Conservation (phyloP, 2,329 filamentous ascomycete species). For the Exutisphaerella laricina region DNA sequence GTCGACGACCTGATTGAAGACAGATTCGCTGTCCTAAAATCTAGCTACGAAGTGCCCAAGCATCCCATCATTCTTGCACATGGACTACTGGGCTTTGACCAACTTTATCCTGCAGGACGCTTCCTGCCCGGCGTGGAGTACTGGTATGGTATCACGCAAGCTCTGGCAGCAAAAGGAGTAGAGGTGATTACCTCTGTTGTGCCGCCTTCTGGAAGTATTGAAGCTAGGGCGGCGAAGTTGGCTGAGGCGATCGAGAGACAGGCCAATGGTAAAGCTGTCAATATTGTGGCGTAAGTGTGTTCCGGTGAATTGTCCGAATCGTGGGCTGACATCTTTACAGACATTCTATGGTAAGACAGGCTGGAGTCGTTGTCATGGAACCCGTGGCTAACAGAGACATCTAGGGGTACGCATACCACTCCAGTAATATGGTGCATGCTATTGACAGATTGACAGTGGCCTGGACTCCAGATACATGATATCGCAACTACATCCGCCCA, state of each 20-base stretch:
- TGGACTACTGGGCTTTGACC: slow-evolving; percentile 61
- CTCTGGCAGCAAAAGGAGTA: slow-evolving; percentile 50
- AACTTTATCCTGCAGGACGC: slow-evolving; percentile 49
- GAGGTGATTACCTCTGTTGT: slow-evolving; percentile 58
- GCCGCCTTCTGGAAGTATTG: slow-evolving; percentile 55
- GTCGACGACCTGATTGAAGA: slow-evolving; percentile 38
- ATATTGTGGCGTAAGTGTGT: slow-evolving; percentile 56
- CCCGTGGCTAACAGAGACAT: slow-evolving; percentile 16
- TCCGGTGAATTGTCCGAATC: too few species aligned
- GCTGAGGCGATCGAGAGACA: slow-evolving; percentile 48
- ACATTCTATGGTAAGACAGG: slow-evolving; percentile 21
- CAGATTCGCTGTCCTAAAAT: slow-evolving; percentile 55
- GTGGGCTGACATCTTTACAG: slow-evolving; percentile 17
- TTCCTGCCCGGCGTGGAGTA: slow-evolving; percentile 56
- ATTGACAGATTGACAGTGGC: slow-evolving; percentile 40
- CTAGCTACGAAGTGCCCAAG: slow-evolving; percentile 51
- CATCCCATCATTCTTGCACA: slow-evolving; percentile 59
- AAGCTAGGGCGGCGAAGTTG: slow-evolving; percentile 51
- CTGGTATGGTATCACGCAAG: slow-evolving; percentile 59
- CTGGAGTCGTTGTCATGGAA: too few species aligned
- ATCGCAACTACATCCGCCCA: slow-evolving; percentile 50
- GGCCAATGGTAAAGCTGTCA: slow-evolving; percentile 54
- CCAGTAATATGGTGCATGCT: background rate
- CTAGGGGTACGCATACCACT: slow-evolving; percentile 17
- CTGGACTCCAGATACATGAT: slow-evolving; percentile 62